Base-by-base conservation (phyloP, 164 flowering plant genomes). In the Nelumbo lutea region DNA sequence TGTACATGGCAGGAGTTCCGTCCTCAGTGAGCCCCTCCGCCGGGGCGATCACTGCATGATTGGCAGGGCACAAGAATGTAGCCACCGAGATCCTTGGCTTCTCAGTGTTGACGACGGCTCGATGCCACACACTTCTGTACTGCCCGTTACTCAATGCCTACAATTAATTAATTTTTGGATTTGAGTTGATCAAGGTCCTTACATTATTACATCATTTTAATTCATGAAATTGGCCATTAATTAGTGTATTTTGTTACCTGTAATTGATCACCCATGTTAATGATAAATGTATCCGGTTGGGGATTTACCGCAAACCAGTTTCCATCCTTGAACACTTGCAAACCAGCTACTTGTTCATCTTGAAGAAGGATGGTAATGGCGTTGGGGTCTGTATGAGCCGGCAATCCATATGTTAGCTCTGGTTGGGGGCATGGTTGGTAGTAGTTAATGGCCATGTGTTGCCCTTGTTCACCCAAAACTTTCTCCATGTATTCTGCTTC, bases 391-490 rank as follows among this genome's bases (percentile, higher is more conserved):
- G 96, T 90, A 70, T 91, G 97, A 6, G 77, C 90, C 0, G 94
- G 96, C 63, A 91, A 71, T 38, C 97, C 97, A 44, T 79, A 88
- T 5, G 97, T 90, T 39, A 90, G 80, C 57, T 91, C 97, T 2
- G 96, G 97, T 66, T 87, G 79, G 0, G 97, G 97, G 56, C 97
- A 91, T 1, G 89, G 85, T 1, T 96, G 97, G 56, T 91, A 91
- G 59, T 69, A 90, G 73, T 91, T 91, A 0, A 91, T 70, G 27
- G 93, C 97, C 97, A 91, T 88, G 57, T 90, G 96, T 68, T 91
- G 97, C 2, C 89, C 96, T 77, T 88, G 96, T 44, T 86, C 88
- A 2, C 93, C 93, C 56, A 86, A 55, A 1, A 79, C 78, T 1
- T 62, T 77, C 53, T 65, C 74, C 44, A 90, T 76, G 73, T 77